phyloP scores from a whole-genome alignment of 1,139 yeast species.

The Lodderomyces theae region DNA sequence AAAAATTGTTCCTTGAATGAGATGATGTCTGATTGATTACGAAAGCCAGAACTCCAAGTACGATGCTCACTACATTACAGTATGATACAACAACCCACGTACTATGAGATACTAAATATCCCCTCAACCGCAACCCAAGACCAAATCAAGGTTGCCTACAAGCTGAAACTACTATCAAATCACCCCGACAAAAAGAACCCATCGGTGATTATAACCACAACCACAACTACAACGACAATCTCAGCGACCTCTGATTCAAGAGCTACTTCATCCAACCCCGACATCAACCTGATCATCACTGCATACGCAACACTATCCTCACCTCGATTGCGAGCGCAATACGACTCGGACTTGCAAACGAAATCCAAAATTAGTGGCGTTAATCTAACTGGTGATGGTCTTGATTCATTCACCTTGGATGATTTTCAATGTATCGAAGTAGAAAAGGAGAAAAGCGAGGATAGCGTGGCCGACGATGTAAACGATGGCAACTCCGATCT shows the following conservation, averaged over 20 bases:
- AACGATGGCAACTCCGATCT: too few relatives aligned
- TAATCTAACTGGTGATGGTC: conserved; percentile 57
- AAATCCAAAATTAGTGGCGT: conserved; percentile 47
- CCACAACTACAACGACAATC: too few relatives aligned
- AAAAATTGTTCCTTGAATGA: conserved; percentile 1
- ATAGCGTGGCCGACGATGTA: too few relatives aligned
- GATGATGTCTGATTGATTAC: background rate
- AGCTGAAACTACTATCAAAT: conserved; percentile 48
- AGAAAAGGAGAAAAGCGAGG: conserved; percentile 32
- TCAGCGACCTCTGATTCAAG: too few relatives aligned
- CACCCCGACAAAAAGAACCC: conserved; percentile 83
- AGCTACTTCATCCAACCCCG: conserved; percentile 24
- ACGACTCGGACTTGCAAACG: conserved; percentile 46
- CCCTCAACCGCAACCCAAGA: conserved; percentile 8
- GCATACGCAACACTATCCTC: conserved; percentile 48
- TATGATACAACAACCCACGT: conserved; percentile 15
- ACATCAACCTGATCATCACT: conserved; percentile 10
- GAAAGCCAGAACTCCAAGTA: background rate
- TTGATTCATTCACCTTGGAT: conserved; percentile 63
- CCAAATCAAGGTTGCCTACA: conserved; percentile 63
- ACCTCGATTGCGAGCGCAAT: conserved; percentile 34
- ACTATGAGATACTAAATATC: conserved; percentile 57
- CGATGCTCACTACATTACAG: background rate
- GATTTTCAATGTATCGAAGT: conserved; percentile 45
- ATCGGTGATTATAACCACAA: too few relatives aligned